A percentile compares a stretch with the other conserved stretches of the same genome.
These are phyloP conservation scores for Metschnikowia santaceciliae DNA, from an alignment of 805 yeast species.

Conservation along the genomic window DNA sequence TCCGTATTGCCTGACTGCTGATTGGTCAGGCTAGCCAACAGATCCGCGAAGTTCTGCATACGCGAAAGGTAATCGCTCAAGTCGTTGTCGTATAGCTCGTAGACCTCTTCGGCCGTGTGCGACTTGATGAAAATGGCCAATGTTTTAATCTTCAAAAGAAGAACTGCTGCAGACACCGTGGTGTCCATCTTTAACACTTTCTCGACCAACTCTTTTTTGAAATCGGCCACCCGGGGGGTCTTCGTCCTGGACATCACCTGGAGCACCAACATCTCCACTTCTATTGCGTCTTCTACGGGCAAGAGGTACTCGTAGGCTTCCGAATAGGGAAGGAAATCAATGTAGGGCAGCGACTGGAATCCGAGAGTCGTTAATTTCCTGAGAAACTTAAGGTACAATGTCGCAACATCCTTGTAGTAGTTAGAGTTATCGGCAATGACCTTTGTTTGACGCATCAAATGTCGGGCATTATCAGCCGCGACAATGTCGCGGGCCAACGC, in stretches of 20 bases:
- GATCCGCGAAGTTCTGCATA: slow-evolving; percentile 13
- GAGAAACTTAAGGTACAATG: slow-evolving; percentile 26
- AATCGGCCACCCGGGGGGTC: slow-evolving; percentile 4
- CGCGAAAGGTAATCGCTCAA: slow-evolving; percentile 7
- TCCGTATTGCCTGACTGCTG: background rate
- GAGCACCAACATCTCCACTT: slow-evolving; percentile 21
- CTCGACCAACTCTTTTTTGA: slow-evolving; percentile 4
- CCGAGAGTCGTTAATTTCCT: slow-evolving; percentile 22
- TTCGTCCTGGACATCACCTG: slow-evolving; percentile 13
- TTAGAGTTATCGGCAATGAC: slow-evolving; percentile 30
- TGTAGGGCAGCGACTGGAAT: slow-evolving; percentile 7
- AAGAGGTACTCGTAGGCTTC: slow-evolving; percentile 13
- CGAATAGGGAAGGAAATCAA: slow-evolving; percentile 3
- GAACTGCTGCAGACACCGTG: slow-evolving; percentile 8
- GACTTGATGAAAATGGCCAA: slow-evolving; percentile 12
- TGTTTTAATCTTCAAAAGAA: slow-evolving; percentile 14
- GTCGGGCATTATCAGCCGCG: slow-evolving; percentile 15
- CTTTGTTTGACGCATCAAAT: slow-evolving; percentile 21
- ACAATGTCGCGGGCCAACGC: slow-evolving; percentile 12
- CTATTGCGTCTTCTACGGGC: slow-evolving; percentile 17
- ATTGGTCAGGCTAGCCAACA: slow-evolving; percentile 8
- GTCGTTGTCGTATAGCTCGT: slow-evolving; percentile 6
- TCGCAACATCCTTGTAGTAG: slow-evolving; percentile 33
- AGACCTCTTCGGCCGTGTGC: slow-evolving; percentile 2
- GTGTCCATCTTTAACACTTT: slow-evolving; percentile 4